These are phyloP conservation scores for Eutypella sp. DNA, from an alignment of 2,329 filamentous ascomycete genomes.

Conservation along the genomic window DNA sequence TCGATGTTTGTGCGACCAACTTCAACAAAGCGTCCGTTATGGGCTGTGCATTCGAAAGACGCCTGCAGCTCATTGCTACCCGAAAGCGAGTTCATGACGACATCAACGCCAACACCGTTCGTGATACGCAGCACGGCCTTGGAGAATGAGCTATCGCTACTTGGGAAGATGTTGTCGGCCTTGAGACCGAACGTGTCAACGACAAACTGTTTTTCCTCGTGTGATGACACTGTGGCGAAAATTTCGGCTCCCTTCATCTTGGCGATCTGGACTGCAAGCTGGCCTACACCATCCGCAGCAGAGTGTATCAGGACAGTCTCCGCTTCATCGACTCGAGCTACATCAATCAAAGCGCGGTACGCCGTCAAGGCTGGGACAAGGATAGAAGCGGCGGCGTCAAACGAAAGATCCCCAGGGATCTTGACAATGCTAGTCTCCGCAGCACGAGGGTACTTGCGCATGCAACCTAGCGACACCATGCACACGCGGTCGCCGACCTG, in stretches of 20 bases:
- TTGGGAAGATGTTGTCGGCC: slow-evolving; percentile 27
- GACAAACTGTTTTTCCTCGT: slow-evolving; percentile 28
- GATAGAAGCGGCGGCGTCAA: slow-evolving; percentile 10
- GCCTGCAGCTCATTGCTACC: slow-evolving; percentile 24
- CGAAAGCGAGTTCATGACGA: slow-evolving; percentile 28
- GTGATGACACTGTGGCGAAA: slow-evolving; percentile 27
- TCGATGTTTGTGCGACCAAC: slow-evolving; percentile 30
- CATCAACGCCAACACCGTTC: slow-evolving; percentile 27
- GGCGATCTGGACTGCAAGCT: slow-evolving; percentile 16
- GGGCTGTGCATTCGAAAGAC: slow-evolving; percentile 31
- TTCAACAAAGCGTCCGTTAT: slow-evolving; percentile 32
- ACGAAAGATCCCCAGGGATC: slow-evolving; percentile 8
- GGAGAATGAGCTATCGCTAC: slow-evolving; percentile 25
- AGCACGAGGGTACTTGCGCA: slow-evolving; percentile 15
- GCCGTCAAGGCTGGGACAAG: slow-evolving; percentile 20
- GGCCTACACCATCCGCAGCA: slow-evolving; percentile 15
- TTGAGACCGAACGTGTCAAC: slow-evolving; percentile 25
- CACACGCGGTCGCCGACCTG: slow-evolving; percentile 11
- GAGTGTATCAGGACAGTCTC: slow-evolving; percentile 21
- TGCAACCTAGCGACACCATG: slow-evolving; percentile 10
- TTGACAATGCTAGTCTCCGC: slow-evolving; percentile 5
- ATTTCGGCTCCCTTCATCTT: slow-evolving; percentile 18
- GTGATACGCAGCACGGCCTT: slow-evolving; percentile 23
- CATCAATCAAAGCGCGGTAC: slow-evolving; percentile 19
- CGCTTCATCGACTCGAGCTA: slow-evolving; percentile 20